phyloP scores from a whole-genome alignment of 495 filamentous ascomycete species.

The Achaetomiella virescens region DNA sequence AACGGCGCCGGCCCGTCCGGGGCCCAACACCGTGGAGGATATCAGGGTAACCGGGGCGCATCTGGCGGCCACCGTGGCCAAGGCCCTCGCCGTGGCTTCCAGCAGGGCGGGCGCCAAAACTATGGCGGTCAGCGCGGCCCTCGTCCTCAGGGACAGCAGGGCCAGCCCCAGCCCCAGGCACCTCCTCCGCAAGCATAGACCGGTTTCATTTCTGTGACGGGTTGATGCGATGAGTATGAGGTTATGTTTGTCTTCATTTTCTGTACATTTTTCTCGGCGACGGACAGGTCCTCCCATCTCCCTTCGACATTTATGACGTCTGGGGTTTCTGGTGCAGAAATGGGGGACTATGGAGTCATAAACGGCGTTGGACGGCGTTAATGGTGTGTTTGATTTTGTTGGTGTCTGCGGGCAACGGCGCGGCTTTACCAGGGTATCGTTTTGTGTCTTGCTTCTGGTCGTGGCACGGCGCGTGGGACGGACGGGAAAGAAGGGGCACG shows the following conservation, averaged over 20 bases:
- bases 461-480: slow-evolving; percentile 7
- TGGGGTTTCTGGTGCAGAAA: too few relatives aligned
- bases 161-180: slow-evolving; percentile 25
- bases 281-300: not conserved
- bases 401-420: not conserved
- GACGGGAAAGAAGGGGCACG: not conserved
- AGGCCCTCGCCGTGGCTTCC: slow-evolving; percentile 32
- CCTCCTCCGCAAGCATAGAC: slow-evolving; percentile 25
- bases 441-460: not conserved
- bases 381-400: not conserved
- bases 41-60: slow-evolving; percentile 37
- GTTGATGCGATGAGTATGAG: slow-evolving; percentile 16
- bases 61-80: slow-evolving; percentile 23
- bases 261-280: slow-evolving; percentile 3
- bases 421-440: not conserved
- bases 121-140: slow-evolving; percentile 40
- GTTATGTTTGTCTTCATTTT: slow-evolving; percentile 15
- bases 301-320: too few relatives aligned
- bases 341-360: too few relatives aligned
- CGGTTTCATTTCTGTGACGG: not conserved
- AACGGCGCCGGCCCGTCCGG: slow-evolving; percentile 20
- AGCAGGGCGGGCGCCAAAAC: slow-evolving; percentile 36
- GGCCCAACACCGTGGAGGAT: slow-evolving; percentile 25
- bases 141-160: slow-evolving; percentile 26
- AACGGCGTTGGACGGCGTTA: slow-evolving; percentile 1